These are phyloP conservation scores for Cyberlindnera sargentensis DNA, from an alignment of 805 yeast species.

Conservation along the genomic window DNA sequence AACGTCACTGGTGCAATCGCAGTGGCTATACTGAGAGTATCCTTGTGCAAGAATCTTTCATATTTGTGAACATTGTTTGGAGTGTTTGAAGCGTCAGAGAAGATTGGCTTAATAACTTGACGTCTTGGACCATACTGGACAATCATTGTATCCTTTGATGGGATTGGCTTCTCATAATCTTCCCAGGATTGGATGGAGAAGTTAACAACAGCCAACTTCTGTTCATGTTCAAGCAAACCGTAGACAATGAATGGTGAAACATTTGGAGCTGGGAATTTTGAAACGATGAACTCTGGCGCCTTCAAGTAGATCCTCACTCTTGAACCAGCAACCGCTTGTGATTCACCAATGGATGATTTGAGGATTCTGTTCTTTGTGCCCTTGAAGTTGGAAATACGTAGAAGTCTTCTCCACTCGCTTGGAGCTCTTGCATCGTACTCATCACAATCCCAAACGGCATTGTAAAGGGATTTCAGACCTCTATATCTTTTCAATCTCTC, in stretches of 20 bases:
- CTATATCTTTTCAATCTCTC: constrained; percentile 74
- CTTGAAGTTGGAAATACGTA: constrained; percentile 69
- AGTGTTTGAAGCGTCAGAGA: constrained; percentile 69
- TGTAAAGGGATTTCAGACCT: constrained; percentile 77
- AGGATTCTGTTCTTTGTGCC: constrained; percentile 63
- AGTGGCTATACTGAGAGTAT: constrained; percentile 69
- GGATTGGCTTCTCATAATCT: constrained; percentile 78
- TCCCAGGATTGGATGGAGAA: constrained; percentile 84
- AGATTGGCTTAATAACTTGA: constrained; percentile 72
- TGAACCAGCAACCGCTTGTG: constrained; percentile 55
- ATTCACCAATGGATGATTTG: constrained; percentile 46
- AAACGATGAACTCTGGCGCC: constrained; percentile 43
- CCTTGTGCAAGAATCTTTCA: constrained; percentile 78
- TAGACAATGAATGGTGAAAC: constrained; percentile 55
- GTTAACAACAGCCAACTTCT: constrained; percentile 76
- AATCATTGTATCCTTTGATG: constrained; percentile 71
- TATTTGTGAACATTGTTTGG: constrained; percentile 83
- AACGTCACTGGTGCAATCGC: constrained; percentile 83
- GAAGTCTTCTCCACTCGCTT: constrained; percentile 64
- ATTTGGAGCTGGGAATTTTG: constrained; percentile 36
- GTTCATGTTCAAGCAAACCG: constrained; percentile 79
- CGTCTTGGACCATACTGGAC: constrained; percentile 95
- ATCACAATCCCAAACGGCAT: constrained; percentile 81
- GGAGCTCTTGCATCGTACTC: constrained; percentile 77
- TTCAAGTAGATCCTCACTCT: constrained; percentile 51